Conservation (phyloP, 192 early-diverging fungal species). For the Coemansia sp. region DNA sequence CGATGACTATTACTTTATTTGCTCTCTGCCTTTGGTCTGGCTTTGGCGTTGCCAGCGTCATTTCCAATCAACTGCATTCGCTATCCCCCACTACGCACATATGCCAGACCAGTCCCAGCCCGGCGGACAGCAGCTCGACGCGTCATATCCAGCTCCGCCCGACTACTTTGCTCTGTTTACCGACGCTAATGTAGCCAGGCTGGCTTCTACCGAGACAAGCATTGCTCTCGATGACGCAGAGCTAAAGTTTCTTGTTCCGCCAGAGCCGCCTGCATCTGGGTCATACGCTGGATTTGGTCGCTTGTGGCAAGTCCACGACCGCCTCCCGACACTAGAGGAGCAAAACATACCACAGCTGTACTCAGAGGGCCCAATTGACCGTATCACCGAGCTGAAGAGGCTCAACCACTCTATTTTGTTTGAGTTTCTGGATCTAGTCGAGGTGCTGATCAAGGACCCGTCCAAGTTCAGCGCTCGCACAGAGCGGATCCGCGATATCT, state of each 20-base stretch:
- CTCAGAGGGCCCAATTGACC: slow-evolving; percentile 65
- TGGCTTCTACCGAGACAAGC: slow-evolving; percentile 4
- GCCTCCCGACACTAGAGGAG: slow-evolving; percentile 61
- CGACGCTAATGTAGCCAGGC: slow-evolving; percentile 58
- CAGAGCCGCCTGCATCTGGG: slow-evolving; percentile 57
- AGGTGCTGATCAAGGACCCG: slow-evolving; percentile 61
- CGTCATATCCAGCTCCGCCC: slow-evolving; percentile 70
- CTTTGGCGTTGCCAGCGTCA: neutral
- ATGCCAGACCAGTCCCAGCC: slow-evolving; percentile 30
- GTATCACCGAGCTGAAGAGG: slow-evolving; percentile 66
- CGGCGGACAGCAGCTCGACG: slow-evolving; percentile 41
- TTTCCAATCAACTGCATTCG: neutral
- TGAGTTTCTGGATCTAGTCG: slow-evolving; percentile 74
- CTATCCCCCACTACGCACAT: neutral
- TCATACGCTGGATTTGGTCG: slow-evolving; percentile 69
- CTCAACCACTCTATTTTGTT: slow-evolving; percentile 65
- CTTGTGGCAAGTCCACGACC: slow-evolving; percentile 67
- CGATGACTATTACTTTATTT: neutral
- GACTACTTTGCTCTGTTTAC: slow-evolving; percentile 69
- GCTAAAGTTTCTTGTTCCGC: slow-evolving; percentile 62
- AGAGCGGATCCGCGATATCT: slow-evolving; percentile 68
- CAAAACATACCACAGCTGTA: slow-evolving; percentile 70
- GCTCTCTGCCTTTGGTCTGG: neutral
- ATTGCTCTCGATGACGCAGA: slow-evolving; percentile 36
- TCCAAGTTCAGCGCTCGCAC: slow-evolving; percentile 62